Evolutionary conservation across 2,329 filamentous ascomycete genomes (phyloP).

Genomic region (Alternaria hordeiaustralica): DNA sequence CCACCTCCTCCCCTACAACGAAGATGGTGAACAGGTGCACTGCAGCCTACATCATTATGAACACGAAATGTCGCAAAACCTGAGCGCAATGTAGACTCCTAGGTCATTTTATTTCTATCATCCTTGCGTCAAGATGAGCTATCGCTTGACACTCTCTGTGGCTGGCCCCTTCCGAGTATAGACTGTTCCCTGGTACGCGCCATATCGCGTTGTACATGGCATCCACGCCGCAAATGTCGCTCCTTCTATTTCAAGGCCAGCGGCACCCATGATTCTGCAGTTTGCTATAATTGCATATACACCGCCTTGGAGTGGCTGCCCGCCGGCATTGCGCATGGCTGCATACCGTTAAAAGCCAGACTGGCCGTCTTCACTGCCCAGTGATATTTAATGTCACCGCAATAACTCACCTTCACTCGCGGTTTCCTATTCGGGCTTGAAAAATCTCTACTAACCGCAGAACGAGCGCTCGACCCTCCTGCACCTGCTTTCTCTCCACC

Average conservation of each 20-base stretch:
- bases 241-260: constrained; percentile 7
- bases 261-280: constrained; percentile 11
- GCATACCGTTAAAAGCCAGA: constrained; percentile 18
- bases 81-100: background rate
- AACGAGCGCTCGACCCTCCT: background rate
- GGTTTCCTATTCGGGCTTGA: constrained; percentile 6
- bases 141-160: background rate
- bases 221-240: constrained; percentile 13
- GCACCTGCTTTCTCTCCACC: background rate
- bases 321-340: constrained; percentile 18
- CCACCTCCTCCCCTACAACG: background rate
- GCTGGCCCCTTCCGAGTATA: background rate
- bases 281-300: constrained; percentile 17
- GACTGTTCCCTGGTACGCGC: constrained; percentile 1
- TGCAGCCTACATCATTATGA: background rate
- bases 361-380: constrained; percentile 7
- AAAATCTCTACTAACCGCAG: background rate
- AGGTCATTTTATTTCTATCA: too few species aligned
- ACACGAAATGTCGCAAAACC: background rate
- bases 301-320: constrained; percentile 18
- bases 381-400: background rate
- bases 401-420: constrained; percentile 17
- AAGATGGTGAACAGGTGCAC: background rate
- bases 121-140: background rate
- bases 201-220: background rate